Percentiles rank a stretch among this genome's conserved stretches.
These are phyloP conservation scores for Phytophthora crassamura DNA, from an alignment of 352 stramenopile species.

Conservation along the genomic window DNA sequence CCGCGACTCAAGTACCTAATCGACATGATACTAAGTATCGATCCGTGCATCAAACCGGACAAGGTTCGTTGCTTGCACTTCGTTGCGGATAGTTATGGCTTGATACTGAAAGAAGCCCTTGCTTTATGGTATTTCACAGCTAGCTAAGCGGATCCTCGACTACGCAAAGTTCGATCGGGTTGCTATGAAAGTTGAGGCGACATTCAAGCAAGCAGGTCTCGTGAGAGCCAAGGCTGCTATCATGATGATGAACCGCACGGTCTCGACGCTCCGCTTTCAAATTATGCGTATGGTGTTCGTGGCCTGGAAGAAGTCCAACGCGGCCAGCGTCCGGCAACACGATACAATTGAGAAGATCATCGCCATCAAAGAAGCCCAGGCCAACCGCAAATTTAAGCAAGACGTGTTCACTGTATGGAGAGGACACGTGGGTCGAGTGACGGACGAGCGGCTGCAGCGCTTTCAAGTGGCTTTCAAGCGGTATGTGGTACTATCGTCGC, in stretches of 20 bases:
- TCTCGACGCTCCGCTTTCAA: conserved; percentile 56
- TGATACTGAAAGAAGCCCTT: background rate
- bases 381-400: conserved; percentile 48
- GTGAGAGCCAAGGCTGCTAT: conserved; percentile 77
- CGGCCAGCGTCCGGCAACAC: conserved; percentile 47
- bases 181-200: conserved; percentile 74
- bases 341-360: conserved; percentile 68
- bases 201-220: conserved; percentile 82
- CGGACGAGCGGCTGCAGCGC: conserved; percentile 71
- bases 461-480: conserved; percentile 59
- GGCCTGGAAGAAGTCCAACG: conserved; percentile 80
- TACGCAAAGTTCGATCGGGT: conserved; percentile 84
- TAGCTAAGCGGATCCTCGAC: conserved; percentile 76
- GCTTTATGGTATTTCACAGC: conserved; percentile 24
- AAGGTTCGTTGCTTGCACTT: conserved; percentile 38
- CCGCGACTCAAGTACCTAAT: conserved; percentile 80
- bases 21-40: conserved; percentile 79
- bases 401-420: conserved; percentile 68
- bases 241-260: conserved; percentile 85
- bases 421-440: conserved; percentile 53
- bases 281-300: conserved; percentile 82
- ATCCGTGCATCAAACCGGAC: conserved; percentile 62
- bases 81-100: background rate
- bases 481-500: conserved; percentile 18
- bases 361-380: conserved; percentile 71